Evolutionary conservation across 2,329 filamentous ascomycete genomes (phyloP).

Genomic region (Aspergillus novoparasiticus): DNA sequence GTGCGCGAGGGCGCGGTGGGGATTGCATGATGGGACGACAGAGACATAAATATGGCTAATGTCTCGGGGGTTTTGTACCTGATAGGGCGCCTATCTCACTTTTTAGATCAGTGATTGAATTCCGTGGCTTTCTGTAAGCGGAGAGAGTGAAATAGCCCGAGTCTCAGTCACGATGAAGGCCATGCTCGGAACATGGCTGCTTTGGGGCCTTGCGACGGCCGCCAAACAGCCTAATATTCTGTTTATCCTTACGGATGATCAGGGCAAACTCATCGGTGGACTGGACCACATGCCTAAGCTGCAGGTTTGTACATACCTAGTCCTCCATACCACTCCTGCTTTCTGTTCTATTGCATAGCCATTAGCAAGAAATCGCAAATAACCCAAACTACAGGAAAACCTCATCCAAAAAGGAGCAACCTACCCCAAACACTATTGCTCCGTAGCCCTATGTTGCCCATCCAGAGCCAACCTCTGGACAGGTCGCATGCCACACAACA

Average conservation of each 20-base stretch:
- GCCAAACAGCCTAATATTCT: conserved; percentile 58
- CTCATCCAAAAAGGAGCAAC: conserved; percentile 59
- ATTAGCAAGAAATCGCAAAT: neutral
- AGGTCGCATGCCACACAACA: conserved; percentile 67
- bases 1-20: neutral
- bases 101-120: neutral
- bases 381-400: conserved; percentile 49
- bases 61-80: neutral
- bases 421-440: conserved; percentile 62
- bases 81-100: neutral
- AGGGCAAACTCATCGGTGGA: conserved; percentile 50
- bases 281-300: conserved; percentile 56
- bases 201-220: conserved; percentile 17
- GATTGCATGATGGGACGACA: neutral
- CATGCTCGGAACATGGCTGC: neutral
- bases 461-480: conserved; percentile 66
- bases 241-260: conserved; percentile 70
- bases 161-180: neutral
- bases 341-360: too few relatives aligned
- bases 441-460: conserved; percentile 67
- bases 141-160: neutral
- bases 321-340: neutral
- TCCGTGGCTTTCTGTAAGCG: too few relatives aligned
- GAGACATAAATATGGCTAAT: neutral
- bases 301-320: conserved; percentile 15